Base-by-base conservation (phyloP, 192 early-diverging fungal genomes). In the Coemansia sp. region DNA sequence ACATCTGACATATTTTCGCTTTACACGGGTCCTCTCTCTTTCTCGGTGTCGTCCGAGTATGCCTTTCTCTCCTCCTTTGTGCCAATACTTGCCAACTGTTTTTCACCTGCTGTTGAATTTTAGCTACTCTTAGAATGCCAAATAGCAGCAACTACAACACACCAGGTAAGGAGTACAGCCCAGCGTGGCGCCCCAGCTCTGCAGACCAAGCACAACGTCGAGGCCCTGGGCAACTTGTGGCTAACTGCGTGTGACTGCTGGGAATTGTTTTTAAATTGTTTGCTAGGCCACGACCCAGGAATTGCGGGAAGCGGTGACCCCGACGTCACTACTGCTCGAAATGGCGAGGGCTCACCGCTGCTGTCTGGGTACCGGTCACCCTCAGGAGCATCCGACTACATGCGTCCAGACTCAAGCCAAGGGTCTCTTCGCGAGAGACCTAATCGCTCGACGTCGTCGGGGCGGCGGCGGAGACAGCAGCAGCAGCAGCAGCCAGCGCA, bases 361-460 rank as follows among this genome's bases (percentile, higher is more conserved):
- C 61, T 79, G 38, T 33, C 59, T 14, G 63, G 56, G 10, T 39
- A 43, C 25, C 31, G 41, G 59, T 67, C 62, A 2, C 48, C 66
- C 8, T 50, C 66, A 0, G 42, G 36, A 16, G 31, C 68, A n/a
- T 35, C 64, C 1, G 73, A 59, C 4, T 64, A 56, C 16, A 45
- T 62, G 63, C 50, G 64, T 12, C 73, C 67, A 28, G 60, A 38
- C n/a, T 55, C 73, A 4, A 75, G 72, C 53, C 73, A 69, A 47
- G 45, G 14, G 8, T 61, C 66, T 20, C 31, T 68, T 11, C 43
- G 25, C n/a, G 66, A 68, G 47, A 26, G 39, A 11, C 58, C 37
- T 13, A 37, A 7, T 16, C 52, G 48, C 23, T 36, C 48, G 61
- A 38, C 23, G 56, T 18, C 21, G 62, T 53, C 57, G 38, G 38